Conservation (phyloP, 345 rosid species). For the Isatis tinctoria region DNA sequence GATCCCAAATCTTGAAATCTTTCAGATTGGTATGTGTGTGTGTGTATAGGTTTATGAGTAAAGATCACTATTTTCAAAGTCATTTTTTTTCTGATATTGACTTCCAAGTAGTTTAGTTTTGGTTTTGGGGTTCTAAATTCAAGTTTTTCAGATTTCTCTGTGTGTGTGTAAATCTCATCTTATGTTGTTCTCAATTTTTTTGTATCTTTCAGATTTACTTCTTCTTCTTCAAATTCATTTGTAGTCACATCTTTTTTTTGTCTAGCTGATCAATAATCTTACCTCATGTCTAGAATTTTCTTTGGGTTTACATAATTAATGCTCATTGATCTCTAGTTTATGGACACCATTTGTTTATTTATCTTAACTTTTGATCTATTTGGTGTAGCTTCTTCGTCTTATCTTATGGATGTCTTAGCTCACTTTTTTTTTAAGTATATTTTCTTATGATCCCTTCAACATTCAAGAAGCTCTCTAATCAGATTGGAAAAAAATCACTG, state of each 20-base stretch:
- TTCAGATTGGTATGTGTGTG: conserved; percentile 13
- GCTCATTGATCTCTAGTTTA: background rate
- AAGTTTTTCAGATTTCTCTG: background rate
- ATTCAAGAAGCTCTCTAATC: conserved; percentile 30
- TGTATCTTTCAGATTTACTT: background rate
- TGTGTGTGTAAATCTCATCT: background rate
- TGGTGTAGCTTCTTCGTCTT: conserved; percentile 3
- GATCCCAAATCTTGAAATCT: conserved; percentile 23
- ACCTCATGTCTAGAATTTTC: background rate
- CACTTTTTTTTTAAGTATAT: background rate
- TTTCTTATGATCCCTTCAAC: conserved; percentile 12
- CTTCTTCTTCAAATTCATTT: background rate
- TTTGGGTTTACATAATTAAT: background rate
- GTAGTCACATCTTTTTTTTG: background rate
- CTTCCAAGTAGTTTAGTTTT: background rate
- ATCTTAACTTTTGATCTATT: background rate
- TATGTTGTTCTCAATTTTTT: background rate
- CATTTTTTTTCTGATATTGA: background rate
- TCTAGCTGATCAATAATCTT: conserved; percentile 1
- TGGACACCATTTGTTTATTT: conserved; percentile 1
- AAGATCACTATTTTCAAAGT: background rate
- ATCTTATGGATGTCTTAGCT: conserved; percentile 7
- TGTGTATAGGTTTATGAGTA: background rate
- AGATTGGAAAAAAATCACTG: background rate
- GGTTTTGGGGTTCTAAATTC: background rate